Percentiles rank a stretch among this genome's conserved stretches.
Evolutionary conservation across 768 basidiomycete genomes (phyloP).

Genomic region (Podaxis carcinomalis): DNA sequence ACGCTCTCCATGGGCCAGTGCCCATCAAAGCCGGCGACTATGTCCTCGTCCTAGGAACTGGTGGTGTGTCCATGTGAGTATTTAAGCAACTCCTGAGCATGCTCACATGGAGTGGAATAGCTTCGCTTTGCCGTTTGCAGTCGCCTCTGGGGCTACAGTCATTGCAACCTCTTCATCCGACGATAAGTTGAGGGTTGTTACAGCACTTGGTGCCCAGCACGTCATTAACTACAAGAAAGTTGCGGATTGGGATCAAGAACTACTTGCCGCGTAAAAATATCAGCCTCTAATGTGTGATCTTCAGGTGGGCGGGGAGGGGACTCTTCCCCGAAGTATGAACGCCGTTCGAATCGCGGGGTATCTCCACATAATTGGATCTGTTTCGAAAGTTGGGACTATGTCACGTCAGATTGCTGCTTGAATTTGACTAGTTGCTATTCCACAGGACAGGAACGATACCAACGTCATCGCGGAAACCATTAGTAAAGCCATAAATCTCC

Average conservation of each 20-base stretch:
- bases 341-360: constrained; percentile 37
- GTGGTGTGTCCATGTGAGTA: constrained; percentile 50
- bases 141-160: constrained; percentile 58
- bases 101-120: constrained; percentile 18
- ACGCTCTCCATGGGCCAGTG: constrained; percentile 42
- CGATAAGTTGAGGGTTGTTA: constrained; percentile 50
- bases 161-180: constrained; percentile 68
- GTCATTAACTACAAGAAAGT: constrained; percentile 60
- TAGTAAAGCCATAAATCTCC: constrained; percentile 34
- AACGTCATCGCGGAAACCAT: constrained; percentile 32
- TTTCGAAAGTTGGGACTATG: constrained; percentile 29
- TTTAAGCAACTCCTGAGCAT: constrained; percentile 8
- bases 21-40: constrained; percentile 56
- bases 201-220: constrained; percentile 47
- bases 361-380: constrained; percentile 47
- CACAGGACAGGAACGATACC: constrained; percentile 12
- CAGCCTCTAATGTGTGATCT: constrained; percentile 9
- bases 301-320: constrained; percentile 54
- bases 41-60: constrained; percentile 53
- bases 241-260: constrained; percentile 54
- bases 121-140: constrained; percentile 57
- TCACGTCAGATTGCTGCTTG: not conserved
- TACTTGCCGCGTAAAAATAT: not conserved
- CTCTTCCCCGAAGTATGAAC: constrained; percentile 39
- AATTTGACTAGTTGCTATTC: not conserved